Conservation (phyloP, 2,329 filamentous ascomycete species). For the Ramichloridium luteum region DNA sequence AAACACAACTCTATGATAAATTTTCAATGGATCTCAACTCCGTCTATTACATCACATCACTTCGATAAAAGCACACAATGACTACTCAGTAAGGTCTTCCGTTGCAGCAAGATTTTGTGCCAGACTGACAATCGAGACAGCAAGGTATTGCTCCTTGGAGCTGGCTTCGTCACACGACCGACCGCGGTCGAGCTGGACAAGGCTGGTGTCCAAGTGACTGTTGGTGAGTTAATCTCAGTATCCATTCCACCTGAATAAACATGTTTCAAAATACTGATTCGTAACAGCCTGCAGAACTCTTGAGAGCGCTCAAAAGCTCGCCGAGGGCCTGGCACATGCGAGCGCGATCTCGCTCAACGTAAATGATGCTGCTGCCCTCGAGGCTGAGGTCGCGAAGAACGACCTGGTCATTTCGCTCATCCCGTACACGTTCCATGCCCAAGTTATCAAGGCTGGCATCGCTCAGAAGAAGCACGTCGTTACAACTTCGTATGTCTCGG, state of each 20-base stretch:
- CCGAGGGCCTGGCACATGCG: constrained; percentile 58
- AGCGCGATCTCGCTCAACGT: constrained; percentile 76
- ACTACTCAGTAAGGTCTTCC: too few species aligned
- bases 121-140: too few species aligned
- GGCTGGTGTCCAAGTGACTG: constrained; percentile 44
- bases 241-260: not conserved
- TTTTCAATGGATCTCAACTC: constrained; percentile 2
- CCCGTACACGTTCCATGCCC: constrained; percentile 79
- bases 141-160: constrained; percentile 39
- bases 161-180: constrained; percentile 45
- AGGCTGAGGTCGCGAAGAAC: constrained; percentile 66
- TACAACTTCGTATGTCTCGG: constrained; percentile 86
- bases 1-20: too few species aligned
- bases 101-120: too few species aligned
- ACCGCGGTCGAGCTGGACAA: constrained; percentile 47
- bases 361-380: constrained; percentile 60
- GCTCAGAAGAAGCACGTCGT: constrained; percentile 91
- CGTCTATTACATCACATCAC: too few species aligned
- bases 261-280: constrained; percentile 1
- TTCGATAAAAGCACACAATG: constrained; percentile 1
- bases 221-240: constrained; percentile 32
- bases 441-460: constrained; percentile 88
- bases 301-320: constrained; percentile 62
- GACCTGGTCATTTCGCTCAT: constrained; percentile 50
- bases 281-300: constrained; percentile 68